A percentile compares a stretch with the other conserved stretches of the same genome.
These are phyloP conservation scores for Suaeda aralocaspica DNA, from an alignment of 148 eudicot genomes.

Conservation along the genomic window DNA sequence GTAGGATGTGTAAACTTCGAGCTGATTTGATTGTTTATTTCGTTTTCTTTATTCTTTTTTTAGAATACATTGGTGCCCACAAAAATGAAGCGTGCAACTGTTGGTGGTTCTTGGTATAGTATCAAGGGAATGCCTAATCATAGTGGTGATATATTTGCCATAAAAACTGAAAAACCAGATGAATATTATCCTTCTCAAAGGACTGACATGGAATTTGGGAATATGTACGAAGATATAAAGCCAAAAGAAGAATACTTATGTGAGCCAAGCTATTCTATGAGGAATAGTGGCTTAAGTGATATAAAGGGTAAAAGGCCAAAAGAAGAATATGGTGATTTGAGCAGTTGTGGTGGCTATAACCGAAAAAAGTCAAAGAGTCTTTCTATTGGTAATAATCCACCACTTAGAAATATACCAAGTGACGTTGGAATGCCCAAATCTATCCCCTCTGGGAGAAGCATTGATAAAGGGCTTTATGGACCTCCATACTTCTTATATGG, in stretches of 20 bases:
- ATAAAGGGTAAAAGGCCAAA: constrained; percentile 63
- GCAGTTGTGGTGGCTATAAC: constrained; percentile 24
- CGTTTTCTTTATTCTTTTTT: constrained; percentile 8
- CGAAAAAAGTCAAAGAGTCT: constrained; percentile 30
- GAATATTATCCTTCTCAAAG: constrained; percentile 26
- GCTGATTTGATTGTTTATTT: neutral
- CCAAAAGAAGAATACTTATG: constrained; percentile 63
- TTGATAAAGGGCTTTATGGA: constrained; percentile 44
- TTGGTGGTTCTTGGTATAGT: constrained; percentile 26
- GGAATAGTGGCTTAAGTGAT: constrained; percentile 26
- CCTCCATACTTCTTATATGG: constrained; percentile 91
- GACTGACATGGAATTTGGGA: constrained; percentile 12
- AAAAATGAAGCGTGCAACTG: constrained; percentile 12
- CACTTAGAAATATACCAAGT: constrained; percentile 21
- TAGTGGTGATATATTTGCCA: constrained; percentile 29
- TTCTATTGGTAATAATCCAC: constrained; percentile 10
- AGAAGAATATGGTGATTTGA: constrained; percentile 48
- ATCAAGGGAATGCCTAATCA: constrained; percentile 33
- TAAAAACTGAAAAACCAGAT: constrained; percentile 53
- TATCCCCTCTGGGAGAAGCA: constrained; percentile 40
- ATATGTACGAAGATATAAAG: constrained; percentile 36
- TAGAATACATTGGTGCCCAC: constrained; percentile 17
- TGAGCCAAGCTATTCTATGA: constrained; percentile 31
- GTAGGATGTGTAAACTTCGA: neutral
- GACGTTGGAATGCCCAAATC: constrained; percentile 28